These are phyloP conservation scores for Cystobasidium tubakii DNA, from an alignment of 768 basidiomycete genomes.

Conservation along the genomic window DNA sequence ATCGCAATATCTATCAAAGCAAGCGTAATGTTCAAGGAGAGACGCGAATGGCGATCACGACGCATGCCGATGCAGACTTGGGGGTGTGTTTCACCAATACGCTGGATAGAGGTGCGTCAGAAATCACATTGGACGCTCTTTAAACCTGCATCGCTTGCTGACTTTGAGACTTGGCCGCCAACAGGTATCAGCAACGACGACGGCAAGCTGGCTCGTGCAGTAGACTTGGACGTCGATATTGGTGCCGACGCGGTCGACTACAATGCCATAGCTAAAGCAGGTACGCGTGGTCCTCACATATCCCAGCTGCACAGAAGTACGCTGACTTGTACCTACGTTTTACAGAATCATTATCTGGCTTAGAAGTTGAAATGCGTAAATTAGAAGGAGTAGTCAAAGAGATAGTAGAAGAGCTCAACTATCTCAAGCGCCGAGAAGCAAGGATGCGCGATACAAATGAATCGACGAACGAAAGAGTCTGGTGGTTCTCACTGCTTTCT, in stretches of 20 bases:
- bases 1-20: slow-evolving; percentile 80
- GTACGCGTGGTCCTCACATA: slow-evolving; percentile 3
- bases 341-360: slow-evolving; percentile 75
- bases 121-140: neutral
- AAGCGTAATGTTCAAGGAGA: slow-evolving; percentile 84
- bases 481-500: slow-evolving; percentile 87
- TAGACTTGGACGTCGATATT: slow-evolving; percentile 95
- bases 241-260: slow-evolving; percentile 98
- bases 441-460: slow-evolving; percentile 83
- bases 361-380: slow-evolving; percentile 98
- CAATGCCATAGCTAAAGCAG: slow-evolving; percentile 96
- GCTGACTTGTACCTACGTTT: neutral
- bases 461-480: slow-evolving; percentile 84
- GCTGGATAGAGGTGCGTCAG: slow-evolving; percentile 63
- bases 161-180: slow-evolving; percentile 53
- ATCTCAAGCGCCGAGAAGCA: slow-evolving; percentile 83
- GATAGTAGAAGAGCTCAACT: slow-evolving; percentile 85
- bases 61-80: slow-evolving; percentile 86
- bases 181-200: slow-evolving; percentile 49
- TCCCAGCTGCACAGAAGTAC: neutral
- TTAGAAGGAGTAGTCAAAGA: slow-evolving; percentile 91
- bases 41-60: slow-evolving; percentile 85
- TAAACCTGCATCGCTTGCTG: neutral
- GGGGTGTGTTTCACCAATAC: slow-evolving; percentile 90
- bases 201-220: slow-evolving; percentile 58